Conservation (phyloP, 2,329 filamentous ascomycete genomes). For the Fusarium xylarioides region DNA sequence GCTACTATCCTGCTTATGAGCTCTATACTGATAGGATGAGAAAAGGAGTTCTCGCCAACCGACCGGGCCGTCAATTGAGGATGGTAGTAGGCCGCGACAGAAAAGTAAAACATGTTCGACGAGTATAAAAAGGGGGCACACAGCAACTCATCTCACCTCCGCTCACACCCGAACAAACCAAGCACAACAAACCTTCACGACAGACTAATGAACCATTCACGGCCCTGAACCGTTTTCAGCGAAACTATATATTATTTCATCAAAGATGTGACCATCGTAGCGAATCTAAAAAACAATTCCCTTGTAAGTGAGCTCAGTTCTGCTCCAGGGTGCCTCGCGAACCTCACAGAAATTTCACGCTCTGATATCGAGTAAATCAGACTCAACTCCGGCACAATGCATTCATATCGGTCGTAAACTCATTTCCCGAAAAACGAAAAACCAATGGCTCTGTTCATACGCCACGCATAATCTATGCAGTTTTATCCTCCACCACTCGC, state of each 20-base stretch:
- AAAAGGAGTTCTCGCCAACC: conserved; percentile 62
- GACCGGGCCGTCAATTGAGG: conserved; percentile 65
- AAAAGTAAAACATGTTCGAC: conserved; percentile 64
- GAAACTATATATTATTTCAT: background rate
- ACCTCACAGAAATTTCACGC: conserved; percentile 21
- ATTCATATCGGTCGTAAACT: conserved; percentile 40
- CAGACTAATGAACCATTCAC: conserved; percentile 33
- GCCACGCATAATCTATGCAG: conserved; percentile 14
- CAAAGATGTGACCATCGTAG: conserved; percentile 28
- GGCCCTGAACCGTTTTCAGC: conserved; percentile 29
- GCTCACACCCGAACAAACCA: background rate
- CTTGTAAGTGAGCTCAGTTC: conserved; percentile 24
- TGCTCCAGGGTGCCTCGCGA: conserved; percentile 20
- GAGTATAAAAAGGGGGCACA: conserved; percentile 49
- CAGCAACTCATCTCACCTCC: background rate
- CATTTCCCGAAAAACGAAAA: conserved; percentile 13
- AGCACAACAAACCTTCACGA: conserved; percentile 10
- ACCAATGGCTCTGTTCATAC: background rate
- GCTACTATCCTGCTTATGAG: conserved; percentile 77
- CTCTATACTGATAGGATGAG: conserved; percentile 70
- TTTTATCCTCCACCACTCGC: conserved; percentile 61
- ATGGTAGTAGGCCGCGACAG: conserved; percentile 69
- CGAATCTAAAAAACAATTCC: conserved; percentile 9
- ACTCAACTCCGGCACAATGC: conserved; percentile 40
- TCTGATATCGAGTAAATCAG: conserved; percentile 31